Evolutionary conservation across 805 yeast genomes (phyloP).

Genomic region (Komagataella ulmi): DNA sequence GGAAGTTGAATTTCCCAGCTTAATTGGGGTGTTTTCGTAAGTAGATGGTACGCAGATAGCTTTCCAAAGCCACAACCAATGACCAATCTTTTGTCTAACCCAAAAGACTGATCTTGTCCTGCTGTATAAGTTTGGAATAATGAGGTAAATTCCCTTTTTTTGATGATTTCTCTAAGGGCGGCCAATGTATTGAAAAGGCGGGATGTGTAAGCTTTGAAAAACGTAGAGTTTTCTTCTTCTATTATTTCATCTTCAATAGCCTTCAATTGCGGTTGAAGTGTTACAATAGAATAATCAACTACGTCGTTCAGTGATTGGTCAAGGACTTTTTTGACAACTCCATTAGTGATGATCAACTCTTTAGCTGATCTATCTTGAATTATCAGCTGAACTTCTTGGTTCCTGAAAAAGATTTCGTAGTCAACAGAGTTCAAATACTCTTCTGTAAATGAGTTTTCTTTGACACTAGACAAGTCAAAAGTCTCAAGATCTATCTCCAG

Average conservation of each 20-base stretch:
- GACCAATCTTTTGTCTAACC: constrained; percentile 28
- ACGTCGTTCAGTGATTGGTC: constrained; percentile 19
- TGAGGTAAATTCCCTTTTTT: neutral
- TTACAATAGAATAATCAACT: constrained; percentile 19
- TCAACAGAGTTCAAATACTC: neutral
- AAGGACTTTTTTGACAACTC: neutral
- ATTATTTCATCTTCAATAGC: constrained; percentile 14
- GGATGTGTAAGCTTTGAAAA: constrained; percentile 17
- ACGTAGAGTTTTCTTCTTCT: constrained; percentile 15
- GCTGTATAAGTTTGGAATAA: constrained; percentile 1
- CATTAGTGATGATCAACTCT: neutral
- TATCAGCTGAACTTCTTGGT: neutral
- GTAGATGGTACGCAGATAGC: constrained; percentile 22
- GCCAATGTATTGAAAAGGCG: constrained; percentile 7
- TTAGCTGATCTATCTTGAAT: neutral
- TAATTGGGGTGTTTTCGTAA: neutral
- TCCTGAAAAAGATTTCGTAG: neutral
- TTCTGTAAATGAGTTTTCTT: neutral
- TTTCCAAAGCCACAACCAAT: constrained; percentile 25
- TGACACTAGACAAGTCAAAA: neutral
- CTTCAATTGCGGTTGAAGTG: constrained; percentile 9
- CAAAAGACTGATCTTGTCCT: constrained; percentile 21
- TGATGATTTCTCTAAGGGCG: neutral
- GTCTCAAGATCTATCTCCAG: neutral
- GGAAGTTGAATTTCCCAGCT: neutral